phyloP scores from a whole-genome alignment of 2,329 filamentous ascomycete genomes.

The Tolypocladium paradoxum region DNA sequence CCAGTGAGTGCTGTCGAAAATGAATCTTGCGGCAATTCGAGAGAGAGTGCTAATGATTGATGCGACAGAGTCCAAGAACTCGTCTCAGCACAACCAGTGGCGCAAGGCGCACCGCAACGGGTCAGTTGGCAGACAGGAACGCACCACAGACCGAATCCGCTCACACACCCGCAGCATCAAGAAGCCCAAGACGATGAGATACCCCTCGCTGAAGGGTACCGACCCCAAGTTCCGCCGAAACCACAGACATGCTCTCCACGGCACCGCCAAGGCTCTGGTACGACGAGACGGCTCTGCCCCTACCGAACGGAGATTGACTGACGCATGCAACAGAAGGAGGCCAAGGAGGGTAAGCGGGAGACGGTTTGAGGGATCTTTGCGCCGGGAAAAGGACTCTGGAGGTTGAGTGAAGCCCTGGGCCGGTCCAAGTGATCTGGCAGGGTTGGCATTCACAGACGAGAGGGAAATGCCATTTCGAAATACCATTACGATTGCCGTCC shows the following conservation, averaged over 20 bases:
- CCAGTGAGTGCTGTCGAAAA: constrained; percentile 21
- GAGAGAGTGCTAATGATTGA: not conserved
- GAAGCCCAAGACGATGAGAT: constrained; percentile 99
- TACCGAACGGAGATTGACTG: constrained; percentile 13
- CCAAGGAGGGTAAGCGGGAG: constrained; percentile 91
- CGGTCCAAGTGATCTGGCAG: not conserved
- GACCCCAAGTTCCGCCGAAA: constrained; percentile 99
- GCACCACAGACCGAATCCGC: not conserved
- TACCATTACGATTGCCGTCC: not conserved
- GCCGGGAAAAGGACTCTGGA: not conserved
- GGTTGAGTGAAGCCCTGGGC: not conserved
- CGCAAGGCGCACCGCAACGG: constrained; percentile 99
- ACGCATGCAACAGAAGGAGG: constrained; percentile 67
- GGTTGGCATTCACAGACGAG: not conserved
- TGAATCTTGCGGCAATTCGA: too few relatives aligned
- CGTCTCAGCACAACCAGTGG: constrained; percentile 96
- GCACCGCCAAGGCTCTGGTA: constrained; percentile 96
- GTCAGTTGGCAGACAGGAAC: constrained; percentile 43
- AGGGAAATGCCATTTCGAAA: not conserved
- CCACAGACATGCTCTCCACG: constrained; percentile 99
- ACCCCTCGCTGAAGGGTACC: constrained; percentile 96
- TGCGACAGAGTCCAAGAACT: constrained; percentile 92
- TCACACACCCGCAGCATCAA: constrained; percentile 67
- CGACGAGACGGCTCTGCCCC: constrained; percentile 23
- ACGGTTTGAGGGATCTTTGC: constrained; percentile 48